Evolutionary conservation across 2,329 filamentous ascomycete genomes (phyloP), one percentile per base, ranked within the genome.

Genomic region (Aspergillus spinulosporus): DNA sequence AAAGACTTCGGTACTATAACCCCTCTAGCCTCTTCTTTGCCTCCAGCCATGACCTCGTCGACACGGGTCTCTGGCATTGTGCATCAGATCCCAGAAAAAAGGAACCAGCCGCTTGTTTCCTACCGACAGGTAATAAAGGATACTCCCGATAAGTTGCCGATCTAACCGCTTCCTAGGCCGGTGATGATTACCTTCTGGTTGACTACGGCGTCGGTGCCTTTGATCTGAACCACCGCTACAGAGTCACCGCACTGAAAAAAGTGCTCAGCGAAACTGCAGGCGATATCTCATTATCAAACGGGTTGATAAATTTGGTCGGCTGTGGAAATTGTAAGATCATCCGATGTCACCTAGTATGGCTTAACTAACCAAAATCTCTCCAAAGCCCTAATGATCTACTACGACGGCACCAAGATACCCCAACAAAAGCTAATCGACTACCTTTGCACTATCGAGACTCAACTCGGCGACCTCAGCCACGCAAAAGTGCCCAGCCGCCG

Each of bases 151-250:
- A 28, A 11, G 3, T 9, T n/a, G 5, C 14, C 14, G 9, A 7
- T 12, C 32, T 50, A 15, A 48, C 65, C 62, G 70, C 65, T 61
- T 15, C 67, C 70, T 5, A 81, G 69, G 74, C 71, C 28, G 76
- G 74, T 21, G 78, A 80, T 52, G 80, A 84, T 53, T 81, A 82
- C 57, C 61, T 86, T 2, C 70, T 86, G 6, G 73, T 86, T 9
- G 83, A 86, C 58, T 85, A 84, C 56, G 83, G 83, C 21, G 71
- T 81, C 36, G 82, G 82, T 14, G 69, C 74, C 1, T 83, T 84
- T 58, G 77, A 86, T 57, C 72, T 86, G 55, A 83, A 85, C 65
- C 77, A 84, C 67, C 74, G 80, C 28, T 84, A 81, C 64, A 75
- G 82, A 44, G 78, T 81, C n/a, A 83, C 80, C 2, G 80, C 80